Evolutionary conservation across 768 basidiomycete species (phyloP), one percentile per base, ranked within the genome.

Genomic region (Sarcodon aspratus): DNA sequence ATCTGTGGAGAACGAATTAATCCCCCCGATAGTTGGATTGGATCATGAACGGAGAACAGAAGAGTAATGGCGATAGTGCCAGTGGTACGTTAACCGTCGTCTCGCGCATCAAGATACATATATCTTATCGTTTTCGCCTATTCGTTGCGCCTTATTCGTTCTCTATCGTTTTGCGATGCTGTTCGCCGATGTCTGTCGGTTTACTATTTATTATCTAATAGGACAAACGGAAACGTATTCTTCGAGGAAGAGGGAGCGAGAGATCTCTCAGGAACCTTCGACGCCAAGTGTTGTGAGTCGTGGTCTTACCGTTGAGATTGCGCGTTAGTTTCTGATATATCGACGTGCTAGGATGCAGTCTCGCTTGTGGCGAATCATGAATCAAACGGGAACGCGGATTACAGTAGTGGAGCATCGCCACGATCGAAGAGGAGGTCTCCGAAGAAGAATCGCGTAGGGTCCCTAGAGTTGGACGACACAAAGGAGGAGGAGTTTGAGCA

Each of bases 161-260:
- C 6, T 42, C 40, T 9, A 9, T 13, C 40, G 17, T 5, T 27
- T 13, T 27, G 13, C 40, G 7, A 17, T 42, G 17, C 18, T 11
- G 27, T 42, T n/a, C 21, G 21, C 21, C 2, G 5, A 27, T 27
- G 21, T 9, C 40, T 42, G 40, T 42, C 40, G 9, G 15, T 5
- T 17, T n/a, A 42, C 7, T 27, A 13, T 13, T 42, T 42, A 27
- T 2, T 42, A 42, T 8, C 40, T 13, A 15, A 42, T 27, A 27
- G 9, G 7, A 2, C 40, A 9, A 42, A 33, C 57, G 67, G 67
- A 69, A 46, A 62, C 70, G 55, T 78, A 69, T 52, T 61, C 69
- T 43, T 78, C 83, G 18, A 74, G 75, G 62, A 90, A 90, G 64
- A 74, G 86, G 54, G 85, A 86, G 63, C 71, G 86, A 34, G 85